phyloP scores from a whole-genome alignment of 2,329 filamentous ascomycete species.

The Epicoccum nigrum region DNA sequence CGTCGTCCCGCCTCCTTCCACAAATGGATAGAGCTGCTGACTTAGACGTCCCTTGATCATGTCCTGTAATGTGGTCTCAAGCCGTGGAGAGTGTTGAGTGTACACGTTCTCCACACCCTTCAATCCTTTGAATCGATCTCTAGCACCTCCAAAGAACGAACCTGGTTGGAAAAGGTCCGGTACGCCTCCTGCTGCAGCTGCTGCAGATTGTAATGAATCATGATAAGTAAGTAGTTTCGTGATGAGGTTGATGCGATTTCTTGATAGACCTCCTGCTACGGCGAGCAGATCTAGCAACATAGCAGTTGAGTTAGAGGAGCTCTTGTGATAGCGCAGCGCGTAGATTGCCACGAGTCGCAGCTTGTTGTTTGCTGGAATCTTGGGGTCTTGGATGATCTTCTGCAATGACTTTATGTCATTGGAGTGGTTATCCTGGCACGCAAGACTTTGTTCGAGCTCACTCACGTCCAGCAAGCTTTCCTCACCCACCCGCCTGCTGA shows the following conservation, averaged over 20 bases:
- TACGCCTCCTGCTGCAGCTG: conserved; percentile 77
- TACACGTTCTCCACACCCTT: conserved; percentile 99
- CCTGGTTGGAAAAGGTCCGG: conserved; percentile 87
- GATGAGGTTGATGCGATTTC: conserved; percentile 78
- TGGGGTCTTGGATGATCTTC: conserved; percentile 79
- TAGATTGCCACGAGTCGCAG: conserved; percentile 92
- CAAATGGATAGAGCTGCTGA: conserved; percentile 89
- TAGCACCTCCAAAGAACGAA: conserved; percentile 87
- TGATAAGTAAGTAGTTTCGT: conserved; percentile 84
- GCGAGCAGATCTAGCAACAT: conserved; percentile 85
- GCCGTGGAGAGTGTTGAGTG: conserved; percentile 89
- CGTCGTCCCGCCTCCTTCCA: conserved; percentile 85
- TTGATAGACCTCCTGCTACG: conserved; percentile 80
- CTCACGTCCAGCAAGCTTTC: conserved; percentile 94
- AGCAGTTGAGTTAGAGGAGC: conserved; percentile 80
- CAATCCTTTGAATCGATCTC: conserved; percentile 87
- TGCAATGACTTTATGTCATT: conserved; percentile 92
- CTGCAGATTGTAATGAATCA: conserved; percentile 76
- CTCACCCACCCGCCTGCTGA: conserved; percentile 84
- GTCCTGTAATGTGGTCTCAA: conserved; percentile 88
- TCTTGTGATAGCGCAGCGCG: conserved; percentile 87
- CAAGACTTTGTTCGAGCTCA: conserved; percentile 94
- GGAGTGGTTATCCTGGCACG: conserved; percentile 94
- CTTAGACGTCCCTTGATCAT: conserved; percentile 89
- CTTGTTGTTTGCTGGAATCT: conserved; percentile 81